Evolutionary conservation across 257 asterid genomes (phyloP).

Genomic region (Lithospermum erythrorhizon): DNA sequence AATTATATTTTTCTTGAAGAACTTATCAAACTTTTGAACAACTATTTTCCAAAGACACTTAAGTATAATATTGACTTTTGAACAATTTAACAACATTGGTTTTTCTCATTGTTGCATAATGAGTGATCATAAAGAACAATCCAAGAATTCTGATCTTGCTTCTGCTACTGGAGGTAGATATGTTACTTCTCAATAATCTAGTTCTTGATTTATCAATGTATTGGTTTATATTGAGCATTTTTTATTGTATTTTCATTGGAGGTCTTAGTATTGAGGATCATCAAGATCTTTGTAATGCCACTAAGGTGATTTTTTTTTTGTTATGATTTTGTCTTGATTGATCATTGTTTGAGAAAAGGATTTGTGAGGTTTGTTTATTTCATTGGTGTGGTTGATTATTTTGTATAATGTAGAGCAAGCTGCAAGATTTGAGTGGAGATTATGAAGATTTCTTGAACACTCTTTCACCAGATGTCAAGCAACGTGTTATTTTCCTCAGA

Average conservation of each 20-base stretch:
- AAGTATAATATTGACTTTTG: no score
- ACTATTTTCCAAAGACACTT: no score
- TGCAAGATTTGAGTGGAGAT: not conserved
- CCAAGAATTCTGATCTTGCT: not conserved
- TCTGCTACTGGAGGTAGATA: not conserved
- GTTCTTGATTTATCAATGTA: not conserved
- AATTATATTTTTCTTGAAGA: not conserved
- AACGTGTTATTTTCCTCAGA: conserved; percentile 1
- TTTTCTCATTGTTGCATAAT: not conserved
- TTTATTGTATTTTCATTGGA: not conserved
- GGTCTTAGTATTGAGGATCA: not conserved
- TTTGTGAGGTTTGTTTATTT: not conserved
- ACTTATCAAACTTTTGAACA: not conserved
- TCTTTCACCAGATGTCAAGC: not conserved
- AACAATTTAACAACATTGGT: not conserved
- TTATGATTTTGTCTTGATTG: not conserved
- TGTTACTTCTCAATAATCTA: not conserved
- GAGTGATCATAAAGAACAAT: not conserved
- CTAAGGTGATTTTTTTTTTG: not conserved
- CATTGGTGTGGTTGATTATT: not conserved
- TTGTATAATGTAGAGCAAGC: not conserved
- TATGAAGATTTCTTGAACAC: not conserved
- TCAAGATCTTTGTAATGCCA: not conserved
- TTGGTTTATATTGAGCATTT: not conserved
- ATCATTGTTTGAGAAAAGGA: not conserved